Conservation (phyloP, 225 moss, liverwort and hornwort species). For the Lunularia cruciata region DNA sequence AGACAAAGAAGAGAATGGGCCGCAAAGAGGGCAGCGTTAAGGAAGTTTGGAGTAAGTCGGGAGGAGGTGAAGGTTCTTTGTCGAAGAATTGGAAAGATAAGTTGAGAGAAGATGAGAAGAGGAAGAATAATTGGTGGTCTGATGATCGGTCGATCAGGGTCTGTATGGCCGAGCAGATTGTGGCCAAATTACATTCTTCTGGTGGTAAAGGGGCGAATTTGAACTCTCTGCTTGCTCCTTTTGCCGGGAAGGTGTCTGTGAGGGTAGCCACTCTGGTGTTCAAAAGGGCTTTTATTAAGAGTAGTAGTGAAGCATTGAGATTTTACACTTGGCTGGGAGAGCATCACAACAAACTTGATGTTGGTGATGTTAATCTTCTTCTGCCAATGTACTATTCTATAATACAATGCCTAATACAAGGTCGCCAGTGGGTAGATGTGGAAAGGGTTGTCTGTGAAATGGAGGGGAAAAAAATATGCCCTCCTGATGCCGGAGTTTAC, state of each 20-base stretch:
- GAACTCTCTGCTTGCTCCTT: conserved; percentile 38
- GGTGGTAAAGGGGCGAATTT: background rate
- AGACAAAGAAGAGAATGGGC: background rate
- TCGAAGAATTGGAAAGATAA: conserved; percentile 20
- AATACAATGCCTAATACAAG: conserved; percentile 57
- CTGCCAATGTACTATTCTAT: conserved; percentile 54
- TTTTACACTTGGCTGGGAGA: conserved; percentile 1
- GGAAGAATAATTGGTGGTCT: conserved; percentile 6
- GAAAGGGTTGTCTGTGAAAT: conserved; percentile 62
- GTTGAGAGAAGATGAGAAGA: conserved; percentile 16
- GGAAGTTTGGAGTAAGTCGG: background rate
- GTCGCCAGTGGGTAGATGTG: conserved; percentile 61
- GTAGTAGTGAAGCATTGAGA: conserved; percentile 30
- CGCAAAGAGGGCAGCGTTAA: too few relatives aligned
- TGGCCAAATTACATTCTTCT: background rate
- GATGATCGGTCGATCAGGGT: background rate
- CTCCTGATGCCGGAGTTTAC: conserved; percentile 55
- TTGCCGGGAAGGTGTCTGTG: conserved; percentile 51
- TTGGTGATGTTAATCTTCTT: too few relatives aligned
- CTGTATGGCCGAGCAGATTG: conserved; percentile 15
- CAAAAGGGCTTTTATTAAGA: conserved; percentile 56
- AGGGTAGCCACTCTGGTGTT: conserved; percentile 55
- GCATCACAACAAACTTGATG: background rate
- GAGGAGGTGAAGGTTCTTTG: background rate
- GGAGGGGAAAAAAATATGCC: conserved; percentile 35